Conservation (phyloP, 148 eudicot genomes). For the Tetragonia tetragonoides region DNA sequence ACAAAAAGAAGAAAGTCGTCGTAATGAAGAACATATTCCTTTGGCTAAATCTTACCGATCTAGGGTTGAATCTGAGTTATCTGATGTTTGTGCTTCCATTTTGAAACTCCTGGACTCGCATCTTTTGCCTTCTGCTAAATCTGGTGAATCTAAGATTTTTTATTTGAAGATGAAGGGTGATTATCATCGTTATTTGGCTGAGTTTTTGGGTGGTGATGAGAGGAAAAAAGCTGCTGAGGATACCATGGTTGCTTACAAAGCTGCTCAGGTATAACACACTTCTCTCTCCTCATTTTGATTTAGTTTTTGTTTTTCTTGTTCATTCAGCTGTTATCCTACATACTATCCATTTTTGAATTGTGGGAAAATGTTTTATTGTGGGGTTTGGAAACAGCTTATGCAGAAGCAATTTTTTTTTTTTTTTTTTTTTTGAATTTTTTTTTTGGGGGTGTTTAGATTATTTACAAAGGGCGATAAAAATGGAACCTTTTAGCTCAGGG, state of each 20-base stretch:
- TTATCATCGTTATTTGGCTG: conserved; percentile 36
- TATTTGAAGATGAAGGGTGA: conserved; percentile 36
- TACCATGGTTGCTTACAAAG: conserved; percentile 25
- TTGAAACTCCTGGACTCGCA: conserved; percentile 24
- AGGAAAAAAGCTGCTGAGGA: conserved; percentile 28
- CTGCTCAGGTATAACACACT: conserved; percentile 28
- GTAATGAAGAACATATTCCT: conserved; percentile 13
- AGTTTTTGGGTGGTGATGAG: conserved; percentile 20
- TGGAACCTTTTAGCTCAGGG: no score
- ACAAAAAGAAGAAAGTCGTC: conserved; percentile 9
- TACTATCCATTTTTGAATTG: not conserved
- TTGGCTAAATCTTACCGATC: conserved; percentile 18
- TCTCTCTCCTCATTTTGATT: not conserved
- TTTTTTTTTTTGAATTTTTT: no score
- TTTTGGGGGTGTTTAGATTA: no score
- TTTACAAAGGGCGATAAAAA: no score
- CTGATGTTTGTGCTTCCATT: conserved; percentile 15
- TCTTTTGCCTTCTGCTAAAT: conserved; percentile 20
- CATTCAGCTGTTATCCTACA: not conserved
- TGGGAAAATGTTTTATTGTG: not conserved
- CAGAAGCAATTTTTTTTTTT: no score
- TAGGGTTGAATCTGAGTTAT: conserved; percentile 22
- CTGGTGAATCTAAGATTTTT: conserved; percentile 21
- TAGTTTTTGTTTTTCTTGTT: not conserved
- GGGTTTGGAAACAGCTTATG: not conserved